phyloP scores from a whole-genome alignment of 495 filamentous ascomycete species.

The Immersiella caudata region DNA sequence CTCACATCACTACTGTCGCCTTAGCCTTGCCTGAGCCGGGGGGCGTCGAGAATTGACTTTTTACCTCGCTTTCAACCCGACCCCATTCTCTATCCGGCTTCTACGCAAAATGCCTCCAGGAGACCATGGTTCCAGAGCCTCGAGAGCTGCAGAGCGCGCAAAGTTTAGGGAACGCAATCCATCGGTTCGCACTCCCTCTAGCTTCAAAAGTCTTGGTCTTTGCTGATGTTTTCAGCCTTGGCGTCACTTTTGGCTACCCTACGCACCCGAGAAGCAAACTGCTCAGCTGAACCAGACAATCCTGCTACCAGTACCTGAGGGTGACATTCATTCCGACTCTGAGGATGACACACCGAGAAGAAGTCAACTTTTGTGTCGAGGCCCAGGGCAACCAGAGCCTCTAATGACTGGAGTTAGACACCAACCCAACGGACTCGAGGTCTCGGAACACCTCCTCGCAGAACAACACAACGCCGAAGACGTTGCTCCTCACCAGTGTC shows the following conservation, averaged over 20 bases:
- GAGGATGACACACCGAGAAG: neutral
- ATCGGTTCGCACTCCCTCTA: no score
- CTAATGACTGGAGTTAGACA: neutral
- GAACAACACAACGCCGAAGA: neutral
- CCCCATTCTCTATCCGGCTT: no score
- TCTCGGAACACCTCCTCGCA: neutral
- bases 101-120: no score
- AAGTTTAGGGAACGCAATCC: no score
- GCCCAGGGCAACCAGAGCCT: neutral
- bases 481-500: neutral
- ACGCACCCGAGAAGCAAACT: neutral
- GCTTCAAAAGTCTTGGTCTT: no score
- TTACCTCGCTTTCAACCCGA: no score
- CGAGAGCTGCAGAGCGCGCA: no score
- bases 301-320: neutral
- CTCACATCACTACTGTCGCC: no score
- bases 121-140: no score
- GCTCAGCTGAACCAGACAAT: neutral
- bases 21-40: no score
- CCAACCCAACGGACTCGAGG: neutral
- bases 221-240: neutral
- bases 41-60: no score
- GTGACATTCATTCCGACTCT: neutral
- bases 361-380: neutral
- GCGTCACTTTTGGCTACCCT: neutral